Percentiles rank a stretch among this genome's conserved stretches.
phyloP scores from a whole-genome alignment of 2,329 filamentous ascomycete species.

The Calycina marina region DNA sequence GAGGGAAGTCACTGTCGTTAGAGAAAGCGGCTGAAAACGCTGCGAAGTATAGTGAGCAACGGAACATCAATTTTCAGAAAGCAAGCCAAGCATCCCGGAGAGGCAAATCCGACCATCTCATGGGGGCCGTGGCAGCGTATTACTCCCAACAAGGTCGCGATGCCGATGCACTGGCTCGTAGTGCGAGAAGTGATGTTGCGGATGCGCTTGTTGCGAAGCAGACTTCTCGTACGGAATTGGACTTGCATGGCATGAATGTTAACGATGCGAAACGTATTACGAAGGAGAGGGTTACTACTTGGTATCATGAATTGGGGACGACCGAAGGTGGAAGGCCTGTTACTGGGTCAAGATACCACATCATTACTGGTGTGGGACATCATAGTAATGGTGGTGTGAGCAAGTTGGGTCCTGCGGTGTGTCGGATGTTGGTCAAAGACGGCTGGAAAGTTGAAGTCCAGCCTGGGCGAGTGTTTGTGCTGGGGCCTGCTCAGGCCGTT shows the following conservation, averaged over 20 bases:
- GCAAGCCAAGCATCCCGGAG: conserved; percentile 42
- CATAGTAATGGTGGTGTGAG: conserved; percentile 68
- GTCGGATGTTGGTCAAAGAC: conserved; percentile 55
- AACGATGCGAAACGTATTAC: conserved; percentile 70
- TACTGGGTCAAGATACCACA: conserved; percentile 41
- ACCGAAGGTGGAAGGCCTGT: conserved; percentile 21
- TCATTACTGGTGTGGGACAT: conserved; percentile 68
- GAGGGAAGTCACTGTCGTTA: neutral
- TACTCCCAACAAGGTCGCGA: conserved; percentile 60
- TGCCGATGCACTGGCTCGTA: conserved; percentile 39
- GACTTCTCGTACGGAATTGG: conserved; percentile 45
- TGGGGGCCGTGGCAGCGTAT: conserved; percentile 60
- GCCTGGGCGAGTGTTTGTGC: conserved; percentile 56
- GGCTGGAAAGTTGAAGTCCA: conserved; percentile 72
- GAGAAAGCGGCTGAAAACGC: conserved; percentile 6
- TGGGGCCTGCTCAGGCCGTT: too few relatives aligned
- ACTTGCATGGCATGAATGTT: conserved; percentile 75
- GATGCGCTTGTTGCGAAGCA: conserved; percentile 55
- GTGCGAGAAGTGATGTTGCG: conserved; percentile 49
- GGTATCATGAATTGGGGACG: conserved; percentile 65
- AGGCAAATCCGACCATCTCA: conserved; percentile 55
- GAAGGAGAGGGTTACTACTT: conserved; percentile 46
- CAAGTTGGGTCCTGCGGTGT: conserved; percentile 67
- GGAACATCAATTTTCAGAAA: conserved; percentile 34
- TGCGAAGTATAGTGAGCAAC: conserved; percentile 5